Percentiles rank a stretch among this genome's conserved stretches.
Conservation (phyloP, 192 early-diverging fungal species). For the Coemansia sp. region DNA sequence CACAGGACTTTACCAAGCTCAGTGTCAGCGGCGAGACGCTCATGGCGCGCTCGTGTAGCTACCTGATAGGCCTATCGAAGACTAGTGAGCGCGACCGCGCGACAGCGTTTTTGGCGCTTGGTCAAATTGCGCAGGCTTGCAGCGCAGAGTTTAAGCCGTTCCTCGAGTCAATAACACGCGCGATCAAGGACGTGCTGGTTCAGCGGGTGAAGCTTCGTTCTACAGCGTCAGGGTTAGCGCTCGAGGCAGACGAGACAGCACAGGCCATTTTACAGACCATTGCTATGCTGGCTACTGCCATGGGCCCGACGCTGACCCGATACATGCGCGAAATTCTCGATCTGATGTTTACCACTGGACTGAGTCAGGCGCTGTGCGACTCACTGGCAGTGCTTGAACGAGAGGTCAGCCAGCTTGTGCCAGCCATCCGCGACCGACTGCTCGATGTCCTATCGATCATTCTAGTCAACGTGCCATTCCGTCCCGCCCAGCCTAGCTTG, state of each 20-base stretch:
- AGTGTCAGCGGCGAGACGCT: slow-evolving; percentile 58
- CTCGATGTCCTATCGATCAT: slow-evolving; percentile 82
- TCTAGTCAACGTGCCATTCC: slow-evolving; percentile 78
- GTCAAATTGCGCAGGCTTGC: slow-evolving; percentile 78
- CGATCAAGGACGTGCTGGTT: slow-evolving; percentile 70
- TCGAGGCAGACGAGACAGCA: slow-evolving; percentile 56
- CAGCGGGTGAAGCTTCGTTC: slow-evolving; percentile 47
- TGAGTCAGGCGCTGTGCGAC: slow-evolving; percentile 76
- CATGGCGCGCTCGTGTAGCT: slow-evolving; percentile 69
- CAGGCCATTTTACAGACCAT: slow-evolving; percentile 78
- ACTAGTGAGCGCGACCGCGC: slow-evolving; percentile 58
- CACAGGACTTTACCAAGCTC: slow-evolving; percentile 58
- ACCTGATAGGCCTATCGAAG: slow-evolving; percentile 70
- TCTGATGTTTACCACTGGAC: slow-evolving; percentile 87
- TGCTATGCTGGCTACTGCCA: slow-evolving; percentile 81
- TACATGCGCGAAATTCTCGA: slow-evolving; percentile 85
- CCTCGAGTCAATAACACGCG: slow-evolving; percentile 70
- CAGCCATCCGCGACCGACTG: slow-evolving; percentile 83
- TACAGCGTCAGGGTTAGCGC: neutral
- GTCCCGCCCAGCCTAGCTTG: slow-evolving; percentile 68
- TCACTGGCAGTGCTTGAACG: slow-evolving; percentile 75
- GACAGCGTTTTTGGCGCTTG: slow-evolving; percentile 80
- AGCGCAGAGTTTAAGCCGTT: slow-evolving; percentile 74
- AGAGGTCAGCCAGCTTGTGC: slow-evolving; percentile 76
- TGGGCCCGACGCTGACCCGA: slow-evolving; percentile 80